Evolutionary conservation across 116 monocot genomes (phyloP).

Genomic region (Zostera marina): DNA sequence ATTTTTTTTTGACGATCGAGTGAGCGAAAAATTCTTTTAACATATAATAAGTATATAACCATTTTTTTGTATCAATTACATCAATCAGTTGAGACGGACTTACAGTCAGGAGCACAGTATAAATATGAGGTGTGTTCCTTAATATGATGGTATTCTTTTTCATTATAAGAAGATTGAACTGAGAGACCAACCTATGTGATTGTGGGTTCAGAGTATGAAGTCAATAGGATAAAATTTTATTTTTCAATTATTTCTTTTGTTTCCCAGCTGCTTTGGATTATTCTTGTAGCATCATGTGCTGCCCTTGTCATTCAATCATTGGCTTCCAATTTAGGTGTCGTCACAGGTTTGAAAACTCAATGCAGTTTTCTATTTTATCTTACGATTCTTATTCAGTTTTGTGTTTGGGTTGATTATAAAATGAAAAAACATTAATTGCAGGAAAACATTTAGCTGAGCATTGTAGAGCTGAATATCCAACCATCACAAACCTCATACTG

Average conservation of each 20-base stretch:
- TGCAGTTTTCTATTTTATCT: background rate
- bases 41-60: background rate
- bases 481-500: conserved; percentile 29
- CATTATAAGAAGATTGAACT: no score
- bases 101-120: conserved; percentile 74
- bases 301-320: conserved; percentile 92
- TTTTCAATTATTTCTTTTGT: background rate
- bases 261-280: conserved; percentile 76
- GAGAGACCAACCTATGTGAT: no score
- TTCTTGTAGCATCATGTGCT: conserved; percentile 67
- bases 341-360: conserved; percentile 43
- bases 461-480: conserved; percentile 74
- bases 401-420: background rate
- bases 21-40: background rate
- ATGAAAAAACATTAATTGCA: conserved; percentile 7
- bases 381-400: background rate
- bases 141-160: background rate
- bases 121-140: conserved; percentile 58
- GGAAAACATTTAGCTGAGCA: conserved; percentile 96
- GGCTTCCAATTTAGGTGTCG: conserved; percentile 83
- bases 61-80: background rate
- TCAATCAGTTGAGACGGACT: conserved; percentile 73
- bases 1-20: background rate
- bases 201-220: background rate
- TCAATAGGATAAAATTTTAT: background rate